These are phyloP conservation scores for Anthracocystis setariae DNA, from an alignment of 1,284 basidiomycete genomes.

Conservation along the genomic window DNA sequence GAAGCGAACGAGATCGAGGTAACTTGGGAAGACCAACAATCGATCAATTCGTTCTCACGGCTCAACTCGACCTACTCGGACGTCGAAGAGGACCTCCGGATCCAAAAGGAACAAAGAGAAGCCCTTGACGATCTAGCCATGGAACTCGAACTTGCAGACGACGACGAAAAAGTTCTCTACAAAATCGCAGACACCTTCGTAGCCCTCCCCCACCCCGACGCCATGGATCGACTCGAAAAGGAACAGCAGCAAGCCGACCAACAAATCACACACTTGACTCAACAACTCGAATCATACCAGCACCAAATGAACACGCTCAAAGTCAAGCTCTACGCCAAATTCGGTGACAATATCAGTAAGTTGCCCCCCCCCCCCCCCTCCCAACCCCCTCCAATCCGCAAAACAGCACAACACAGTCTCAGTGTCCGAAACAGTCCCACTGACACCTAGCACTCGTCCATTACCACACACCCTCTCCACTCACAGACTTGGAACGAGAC, in stretches of 20 bases:
- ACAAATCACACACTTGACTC: slow-evolving; percentile 74
- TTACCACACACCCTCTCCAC: background rate
- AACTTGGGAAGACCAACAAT: slow-evolving; percentile 94
- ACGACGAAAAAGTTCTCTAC: slow-evolving; percentile 73
- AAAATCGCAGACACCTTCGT: slow-evolving; percentile 90
- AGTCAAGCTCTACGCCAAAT: slow-evolving; percentile 86
- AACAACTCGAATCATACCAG: slow-evolving; percentile 78
- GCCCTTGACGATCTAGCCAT: slow-evolving; percentile 86
- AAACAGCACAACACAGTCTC: no score
- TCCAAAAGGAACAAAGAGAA: slow-evolving; percentile 87
- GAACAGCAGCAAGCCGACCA: slow-evolving; percentile 76
- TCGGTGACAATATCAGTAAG: slow-evolving; percentile 84
- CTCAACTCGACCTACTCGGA: slow-evolving; percentile 81
- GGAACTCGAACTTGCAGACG: slow-evolving; percentile 76
- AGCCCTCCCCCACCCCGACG: slow-evolving; percentile 77
- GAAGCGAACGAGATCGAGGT: slow-evolving; percentile 79
- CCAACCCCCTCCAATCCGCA: no score
- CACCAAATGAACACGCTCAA: slow-evolving; percentile 89
- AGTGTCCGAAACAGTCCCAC: no score
- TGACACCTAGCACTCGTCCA: no score
- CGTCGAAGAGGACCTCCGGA: slow-evolving; percentile 78
- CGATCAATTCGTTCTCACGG: slow-evolving; percentile 92
- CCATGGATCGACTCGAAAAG: slow-evolving; percentile 78
- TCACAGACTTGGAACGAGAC: slow-evolving; percentile 48
- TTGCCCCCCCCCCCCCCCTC: no score